phyloP scores from a whole-genome alignment of 2,329 filamentous ascomycete genomes.

The Aspergillus sp. region DNA sequence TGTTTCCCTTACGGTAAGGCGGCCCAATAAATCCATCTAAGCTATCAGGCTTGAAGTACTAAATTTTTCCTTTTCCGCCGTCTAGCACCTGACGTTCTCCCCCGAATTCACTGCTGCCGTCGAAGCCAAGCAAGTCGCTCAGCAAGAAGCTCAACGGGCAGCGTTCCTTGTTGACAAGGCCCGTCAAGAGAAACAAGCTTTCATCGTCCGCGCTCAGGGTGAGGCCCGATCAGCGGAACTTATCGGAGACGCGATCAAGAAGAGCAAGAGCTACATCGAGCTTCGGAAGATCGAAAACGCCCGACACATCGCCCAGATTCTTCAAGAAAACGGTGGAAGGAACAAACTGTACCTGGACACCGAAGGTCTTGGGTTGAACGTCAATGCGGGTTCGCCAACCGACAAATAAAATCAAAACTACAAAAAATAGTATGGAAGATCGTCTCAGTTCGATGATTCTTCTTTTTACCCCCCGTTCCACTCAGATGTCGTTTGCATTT shows the following conservation, averaged over 20 bases:
- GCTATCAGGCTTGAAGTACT: background rate
- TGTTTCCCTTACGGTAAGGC: conserved; percentile 85
- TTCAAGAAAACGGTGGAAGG: conserved; percentile 81
- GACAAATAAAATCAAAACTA: conserved; percentile 28
- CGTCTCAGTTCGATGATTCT: background rate
- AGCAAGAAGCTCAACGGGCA: conserved; percentile 93
- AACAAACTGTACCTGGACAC: conserved; percentile 95
- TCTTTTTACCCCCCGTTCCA: conserved; percentile 4
- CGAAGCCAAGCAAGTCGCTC: conserved; percentile 68
- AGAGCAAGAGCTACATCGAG: conserved; percentile 94
- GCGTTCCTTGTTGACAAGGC: conserved; percentile 99
- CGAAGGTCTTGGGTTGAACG: conserved; percentile 87
- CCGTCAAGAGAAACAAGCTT: conserved; percentile 98
- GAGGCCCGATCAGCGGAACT: conserved; percentile 96
- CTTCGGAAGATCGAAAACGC: conserved; percentile 98
- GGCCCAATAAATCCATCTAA: background rate
- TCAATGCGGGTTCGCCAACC: conserved; percentile 47
- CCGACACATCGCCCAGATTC: conserved; percentile 76
- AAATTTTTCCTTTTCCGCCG: background rate
- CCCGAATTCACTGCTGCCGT: conserved; percentile 69
- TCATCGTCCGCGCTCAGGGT: conserved; percentile 97
- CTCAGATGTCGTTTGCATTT: conserved; percentile 9
- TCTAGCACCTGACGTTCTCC: conserved; percentile 65
- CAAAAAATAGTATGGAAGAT: background rate
- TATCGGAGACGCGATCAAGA: conserved; percentile 99